Evolutionary conservation across 2,329 filamentous ascomycete genomes (phyloP).

Genomic region (Penicillium polonicum): DNA sequence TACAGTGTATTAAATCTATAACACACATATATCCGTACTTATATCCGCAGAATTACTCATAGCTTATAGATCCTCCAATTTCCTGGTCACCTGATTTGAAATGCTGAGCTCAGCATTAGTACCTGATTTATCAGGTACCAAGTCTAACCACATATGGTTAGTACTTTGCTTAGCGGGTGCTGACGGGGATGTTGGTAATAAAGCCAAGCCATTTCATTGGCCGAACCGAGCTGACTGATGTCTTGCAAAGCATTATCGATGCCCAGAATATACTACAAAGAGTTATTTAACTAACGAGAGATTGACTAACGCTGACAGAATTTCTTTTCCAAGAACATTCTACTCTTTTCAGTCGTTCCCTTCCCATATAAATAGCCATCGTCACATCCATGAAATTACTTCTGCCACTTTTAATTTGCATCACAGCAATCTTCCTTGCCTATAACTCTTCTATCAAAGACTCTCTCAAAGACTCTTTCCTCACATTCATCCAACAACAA

Average conservation of each 20-base stretch:
- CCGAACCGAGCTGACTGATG: conserved; percentile 26
- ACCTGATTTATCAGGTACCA: neutral
- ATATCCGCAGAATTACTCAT: neutral
- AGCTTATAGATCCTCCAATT: neutral
- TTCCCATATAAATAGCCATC: conserved; percentile 32
- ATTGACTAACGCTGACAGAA: conserved; percentile 32
- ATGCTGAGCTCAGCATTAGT: conserved; percentile 1
- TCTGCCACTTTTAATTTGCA: conserved; percentile 39
- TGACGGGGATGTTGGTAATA: conserved; percentile 32
- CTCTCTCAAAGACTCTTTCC: conserved; percentile 15
- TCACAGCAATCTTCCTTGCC: conserved; percentile 34
- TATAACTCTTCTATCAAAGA: conserved; percentile 26
- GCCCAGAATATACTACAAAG: neutral
- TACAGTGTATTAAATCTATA: neutral
- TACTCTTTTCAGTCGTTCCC: conserved; percentile 16
- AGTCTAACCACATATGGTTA: neutral
- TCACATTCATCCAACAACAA: conserved; percentile 21
- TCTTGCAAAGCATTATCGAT: conserved; percentile 22
- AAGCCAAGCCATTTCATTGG: neutral
- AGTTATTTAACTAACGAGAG: conserved; percentile 20
- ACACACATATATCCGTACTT: neutral
- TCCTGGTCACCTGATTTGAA: conserved; percentile 1
- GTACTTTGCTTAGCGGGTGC: conserved; percentile 18
- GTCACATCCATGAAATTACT: conserved; percentile 36
- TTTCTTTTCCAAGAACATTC: conserved; percentile 18